Evolutionary conservation across 306 rosid genomes (phyloP), one percentile per base, ranked within the genome.

Genomic region (Sicyos edulis): DNA sequence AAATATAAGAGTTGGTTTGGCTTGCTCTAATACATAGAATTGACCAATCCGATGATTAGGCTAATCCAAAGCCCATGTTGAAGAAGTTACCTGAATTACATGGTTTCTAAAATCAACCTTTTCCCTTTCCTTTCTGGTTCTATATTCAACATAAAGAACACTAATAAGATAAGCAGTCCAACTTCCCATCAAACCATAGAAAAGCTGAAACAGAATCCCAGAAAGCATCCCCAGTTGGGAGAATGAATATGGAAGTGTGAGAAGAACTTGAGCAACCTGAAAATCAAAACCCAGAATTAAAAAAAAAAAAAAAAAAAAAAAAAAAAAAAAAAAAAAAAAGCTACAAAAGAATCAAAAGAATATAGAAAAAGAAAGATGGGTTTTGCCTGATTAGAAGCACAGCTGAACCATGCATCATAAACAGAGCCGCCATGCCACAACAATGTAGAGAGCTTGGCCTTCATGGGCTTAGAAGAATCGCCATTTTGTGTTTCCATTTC

Each of bases 371-470:
- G 16, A 21, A 3, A 10, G 7, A 29, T 70, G 61, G 61, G 34
- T 55, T 71, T 57, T 84, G 80, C 97, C 97, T 93, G 97, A 78
- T 93, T 93, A 65, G 97, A 93, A 85, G 99, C 84, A 79, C 96
- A 90, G 83, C 97, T 93, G 62, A 93, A 93, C 96, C 98, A 93
- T 44, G 98, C 97, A 80, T 93, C 98, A 66, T 93, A 93, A 51
- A 89, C 97, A n/a, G 98, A 93, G 51, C 97, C 98, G 49, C 98
- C 98, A 73, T 90, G 96, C 99, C 97, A 88, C 59, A 93, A 84
- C 37, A 88, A 49, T 50, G 55, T 75, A 1, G 97, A 91, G 3
- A 93, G 26, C 77, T 87, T 93, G 86, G 85, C 55, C 61, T 56
- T 55, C 0, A 86, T 49, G 3, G 90, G 77, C 67, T 86, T 86